Percentiles rank a stretch among this genome's conserved stretches.
These are phyloP conservation scores for Cercospora citrullina DNA, from an alignment of 2,329 filamentous ascomycete genomes.

Conservation along the genomic window DNA sequence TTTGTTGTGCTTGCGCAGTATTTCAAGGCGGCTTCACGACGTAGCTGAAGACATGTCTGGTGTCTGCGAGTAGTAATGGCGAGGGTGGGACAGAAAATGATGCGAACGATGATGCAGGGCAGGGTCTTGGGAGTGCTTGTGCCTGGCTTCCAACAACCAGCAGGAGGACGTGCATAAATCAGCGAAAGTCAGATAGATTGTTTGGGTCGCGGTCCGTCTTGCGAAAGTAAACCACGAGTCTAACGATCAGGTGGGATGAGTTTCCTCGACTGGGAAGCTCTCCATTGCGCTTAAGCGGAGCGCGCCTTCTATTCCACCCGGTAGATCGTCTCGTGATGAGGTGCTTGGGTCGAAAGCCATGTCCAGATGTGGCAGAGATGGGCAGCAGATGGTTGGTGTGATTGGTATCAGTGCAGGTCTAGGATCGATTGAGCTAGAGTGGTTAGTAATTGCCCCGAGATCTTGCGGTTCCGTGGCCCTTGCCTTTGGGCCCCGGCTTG, in stretches of 20 bases:
- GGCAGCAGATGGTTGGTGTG: background rate
- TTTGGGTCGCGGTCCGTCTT: background rate
- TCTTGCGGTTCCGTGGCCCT: background rate
- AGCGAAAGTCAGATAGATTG: background rate
- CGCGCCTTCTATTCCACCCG: background rate
- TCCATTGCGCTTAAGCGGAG: background rate
- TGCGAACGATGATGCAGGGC: background rate
- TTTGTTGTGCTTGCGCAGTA: background rate
- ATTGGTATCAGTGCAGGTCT: background rate
- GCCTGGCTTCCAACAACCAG: background rate
- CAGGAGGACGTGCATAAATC: slow-evolving; percentile 1
- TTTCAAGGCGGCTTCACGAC: background rate
- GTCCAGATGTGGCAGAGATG: background rate
- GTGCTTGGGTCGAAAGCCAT: background rate
- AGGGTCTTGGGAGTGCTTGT: background rate
- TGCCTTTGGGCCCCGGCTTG: background rate
- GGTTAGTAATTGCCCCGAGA: background rate
- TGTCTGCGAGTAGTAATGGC: background rate
- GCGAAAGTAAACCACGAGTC: background rate
- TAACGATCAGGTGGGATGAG: background rate
- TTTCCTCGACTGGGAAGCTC: background rate
- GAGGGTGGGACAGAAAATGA: background rate
- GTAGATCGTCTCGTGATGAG: background rate
- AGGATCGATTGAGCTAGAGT: slow-evolving; percentile 1
- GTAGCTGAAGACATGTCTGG: background rate